Percentiles rank a stretch among this genome's conserved stretches.
Evolutionary conservation across 768 basidiomycete species (phyloP).

Genomic region (Rubroboletus pulcherrimus): DNA sequence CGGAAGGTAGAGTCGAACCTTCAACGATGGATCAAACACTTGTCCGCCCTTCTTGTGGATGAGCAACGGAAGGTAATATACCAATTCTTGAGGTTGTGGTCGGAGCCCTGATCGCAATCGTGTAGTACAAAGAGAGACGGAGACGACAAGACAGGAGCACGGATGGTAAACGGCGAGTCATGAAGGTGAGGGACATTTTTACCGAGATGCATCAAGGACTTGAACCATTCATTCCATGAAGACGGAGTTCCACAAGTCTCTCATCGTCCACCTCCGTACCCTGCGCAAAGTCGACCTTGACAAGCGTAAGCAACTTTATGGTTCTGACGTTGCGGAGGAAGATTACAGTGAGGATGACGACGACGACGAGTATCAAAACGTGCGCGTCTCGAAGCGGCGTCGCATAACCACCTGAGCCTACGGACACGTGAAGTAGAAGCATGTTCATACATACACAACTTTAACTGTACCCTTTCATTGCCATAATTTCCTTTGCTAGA

Average conservation of each 20-base stretch:
- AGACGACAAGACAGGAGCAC: conserved; percentile 46
- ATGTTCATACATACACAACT: conserved; percentile 23
- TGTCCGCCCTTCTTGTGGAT: conserved; percentile 54
- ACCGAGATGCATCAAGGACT: neutral
- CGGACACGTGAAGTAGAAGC: conserved; percentile 18
- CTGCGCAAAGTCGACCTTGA: conserved; percentile 59
- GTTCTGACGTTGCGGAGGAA: conserved; percentile 36
- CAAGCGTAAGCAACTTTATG: conserved; percentile 43
- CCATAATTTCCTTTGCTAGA: conserved; percentile 29
- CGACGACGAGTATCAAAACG: conserved; percentile 33
- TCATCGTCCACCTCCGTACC: conserved; percentile 53
- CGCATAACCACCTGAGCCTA: conserved; percentile 24
- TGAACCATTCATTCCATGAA: conserved; percentile 24
- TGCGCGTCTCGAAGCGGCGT: conserved; percentile 29
- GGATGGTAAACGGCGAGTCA: conserved; percentile 48
- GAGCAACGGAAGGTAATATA: conserved; percentile 66
- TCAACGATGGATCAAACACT: conserved; percentile 67
- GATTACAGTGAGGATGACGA: conserved; percentile 35
- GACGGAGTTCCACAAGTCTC: conserved; percentile 68
- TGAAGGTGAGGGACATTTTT: conserved; percentile 46
- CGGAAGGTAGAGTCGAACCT: conserved; percentile 42
- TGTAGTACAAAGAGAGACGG: conserved; percentile 62
- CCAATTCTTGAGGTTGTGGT: neutral
- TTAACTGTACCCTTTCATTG: conserved; percentile 26
- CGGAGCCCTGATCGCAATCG: conserved; percentile 1